Evolutionary conservation across 1,284 basidiomycete genomes (phyloP), one percentile per base, ranked within the genome.

Genomic region (Cutaneotrichosporon cyanovorans): DNA sequence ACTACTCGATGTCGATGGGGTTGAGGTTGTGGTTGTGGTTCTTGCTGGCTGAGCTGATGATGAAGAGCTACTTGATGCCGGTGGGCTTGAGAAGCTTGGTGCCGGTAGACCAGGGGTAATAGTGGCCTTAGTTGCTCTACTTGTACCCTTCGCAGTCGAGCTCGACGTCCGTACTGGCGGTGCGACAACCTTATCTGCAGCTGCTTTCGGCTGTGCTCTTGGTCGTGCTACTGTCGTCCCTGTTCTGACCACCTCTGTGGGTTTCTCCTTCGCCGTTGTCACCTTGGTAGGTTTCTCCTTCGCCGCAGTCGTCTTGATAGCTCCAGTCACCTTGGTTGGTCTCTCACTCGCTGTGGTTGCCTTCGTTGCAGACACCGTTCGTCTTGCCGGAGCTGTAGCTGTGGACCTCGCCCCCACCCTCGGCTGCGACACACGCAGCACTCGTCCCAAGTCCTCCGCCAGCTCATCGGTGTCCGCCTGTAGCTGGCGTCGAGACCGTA

Each of bases 371-470:
- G 45, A 6, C 7, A 35, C 10, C 11, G 21, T 14, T 2, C 35
- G 23, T 18, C 21, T 35, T 4, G 42, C n/a, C 3, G 37, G 14
- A 32, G 43, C 16, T 20, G 34, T 19, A 7, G 32, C 10, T 25
- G 31, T 18, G 5, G 22, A 16, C 41, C 10, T 41, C 14, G 47
- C 16, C 10, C 23, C 20, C 38, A 22, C 34, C 36, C 45, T 45
- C 14, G 44, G 49, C 51, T 55, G 45, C 15, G 48, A 60, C 32
- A 57, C 48, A 43, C 56, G 53, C 36, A 65, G 51, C n/a, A 64
- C 58, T 23, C 60, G 56, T 14, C 57, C 48, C 32, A 68, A 46
- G 23, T 58, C 57, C 25, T 46, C 47, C 8, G 52, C 60, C 15
- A 68, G 51, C 5, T 53, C 54, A 16, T 61, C 63, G 5, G 31